These are phyloP conservation scores for Fusarium albidum DNA, from an alignment of 2,329 filamentous ascomycete species.

Conservation along the genomic window DNA sequence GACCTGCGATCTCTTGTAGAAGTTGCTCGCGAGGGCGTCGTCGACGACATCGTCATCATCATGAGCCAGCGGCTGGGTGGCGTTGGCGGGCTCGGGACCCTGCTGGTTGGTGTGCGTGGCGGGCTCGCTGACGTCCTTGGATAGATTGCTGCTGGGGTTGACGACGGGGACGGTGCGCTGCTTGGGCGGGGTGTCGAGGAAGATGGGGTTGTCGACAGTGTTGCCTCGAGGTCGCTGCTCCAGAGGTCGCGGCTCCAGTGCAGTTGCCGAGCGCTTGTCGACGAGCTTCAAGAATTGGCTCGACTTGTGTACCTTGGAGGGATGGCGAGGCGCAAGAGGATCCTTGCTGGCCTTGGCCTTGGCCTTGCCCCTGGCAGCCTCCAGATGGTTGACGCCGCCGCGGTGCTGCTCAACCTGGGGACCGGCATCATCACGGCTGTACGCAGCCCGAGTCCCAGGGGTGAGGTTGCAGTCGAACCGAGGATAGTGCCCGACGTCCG, in stretches of 20 bases:
- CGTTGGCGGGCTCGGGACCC: too few relatives aligned
- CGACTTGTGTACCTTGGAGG: slow-evolving; percentile 9
- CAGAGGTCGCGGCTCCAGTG: background rate
- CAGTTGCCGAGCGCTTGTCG: too few relatives aligned
- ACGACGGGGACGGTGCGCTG: too few relatives aligned
- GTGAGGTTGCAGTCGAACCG: background rate
- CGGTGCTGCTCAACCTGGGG: background rate
- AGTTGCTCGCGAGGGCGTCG: too few relatives aligned
- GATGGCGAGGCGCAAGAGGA: background rate
- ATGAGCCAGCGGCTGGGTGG: background rate
- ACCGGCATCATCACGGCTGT: too few relatives aligned
- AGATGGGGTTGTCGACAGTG: background rate
- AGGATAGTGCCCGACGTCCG: background rate
- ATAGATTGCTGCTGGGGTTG: too few relatives aligned
- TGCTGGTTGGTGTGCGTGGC: too few relatives aligned
- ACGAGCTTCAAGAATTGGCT: background rate
- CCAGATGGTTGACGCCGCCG: background rate
- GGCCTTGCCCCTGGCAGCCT: background rate
- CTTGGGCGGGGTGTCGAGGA: background rate
- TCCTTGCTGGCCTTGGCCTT: slow-evolving; percentile 2
- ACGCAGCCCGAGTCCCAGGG: too few relatives aligned
- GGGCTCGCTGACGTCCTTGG: too few relatives aligned
- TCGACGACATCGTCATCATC: too few relatives aligned
- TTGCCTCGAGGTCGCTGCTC: background rate
- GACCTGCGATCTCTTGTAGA: background rate